Conservation (phyloP, 176 grass and related monocot genomes). For the Olyra latifolia region DNA sequence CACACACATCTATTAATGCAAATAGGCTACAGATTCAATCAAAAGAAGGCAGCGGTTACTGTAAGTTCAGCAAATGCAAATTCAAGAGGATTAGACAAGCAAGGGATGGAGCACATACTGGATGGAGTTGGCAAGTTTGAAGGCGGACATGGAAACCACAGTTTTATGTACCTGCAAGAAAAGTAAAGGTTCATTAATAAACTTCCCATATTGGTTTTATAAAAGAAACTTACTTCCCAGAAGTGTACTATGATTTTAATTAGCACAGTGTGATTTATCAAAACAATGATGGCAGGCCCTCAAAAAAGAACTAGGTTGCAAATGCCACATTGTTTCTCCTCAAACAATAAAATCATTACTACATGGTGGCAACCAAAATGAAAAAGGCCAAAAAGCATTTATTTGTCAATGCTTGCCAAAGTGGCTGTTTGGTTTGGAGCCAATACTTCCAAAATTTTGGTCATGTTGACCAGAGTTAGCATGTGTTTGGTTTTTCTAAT, state of each 20-base stretch:
- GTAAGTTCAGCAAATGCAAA: neutral
- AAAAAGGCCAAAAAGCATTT: neutral
- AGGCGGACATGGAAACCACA: neutral
- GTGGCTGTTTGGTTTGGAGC: neutral
- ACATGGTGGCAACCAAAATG: neutral
- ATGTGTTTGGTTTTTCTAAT: neutral
- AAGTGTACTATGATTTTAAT: neutral
- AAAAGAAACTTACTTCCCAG: neutral
- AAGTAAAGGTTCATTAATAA: constrained; percentile 1
- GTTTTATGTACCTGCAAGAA: constrained; percentile 4
- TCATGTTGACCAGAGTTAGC: neutral
- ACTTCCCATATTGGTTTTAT: neutral
- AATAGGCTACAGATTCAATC: neutral
- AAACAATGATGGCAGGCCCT: neutral
- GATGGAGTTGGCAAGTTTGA: neutral
- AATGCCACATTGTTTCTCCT: neutral
- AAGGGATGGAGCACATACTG: neutral
- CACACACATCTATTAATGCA: neutral
- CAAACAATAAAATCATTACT: neutral
- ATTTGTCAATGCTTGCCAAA: neutral
- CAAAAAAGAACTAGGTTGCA: neutral
- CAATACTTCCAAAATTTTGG: neutral
- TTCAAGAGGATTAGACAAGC: neutral
- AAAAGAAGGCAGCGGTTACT: neutral
- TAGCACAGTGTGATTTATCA: neutral